Base-by-base conservation (phyloP, 2,329 filamentous ascomycete species). In the Pseudocercospora musae region DNA sequence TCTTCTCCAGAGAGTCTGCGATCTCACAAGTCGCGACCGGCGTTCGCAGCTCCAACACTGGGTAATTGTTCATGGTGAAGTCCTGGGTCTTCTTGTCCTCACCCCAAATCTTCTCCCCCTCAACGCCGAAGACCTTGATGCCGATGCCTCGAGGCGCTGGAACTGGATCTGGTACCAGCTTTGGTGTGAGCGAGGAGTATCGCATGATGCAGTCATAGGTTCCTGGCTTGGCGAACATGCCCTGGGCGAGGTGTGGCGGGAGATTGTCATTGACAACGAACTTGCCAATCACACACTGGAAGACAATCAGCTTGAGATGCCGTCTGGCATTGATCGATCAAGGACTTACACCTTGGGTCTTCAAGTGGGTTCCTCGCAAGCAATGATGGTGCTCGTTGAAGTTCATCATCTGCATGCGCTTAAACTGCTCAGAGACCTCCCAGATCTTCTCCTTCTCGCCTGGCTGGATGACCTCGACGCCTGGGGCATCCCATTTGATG, bases 361-460 rank as follows among this genome's bases (percentile, higher is more conserved):
- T 76, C 53, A 77, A 66, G 58, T 77, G 72, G 7, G 73, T 77
- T 33, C 75, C 75, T n/a, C 75, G 74, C 33, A 75, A 70, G 48
- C 70, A 75, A 65, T 76, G 75, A 46, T 71, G 70, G 63, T 77
- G 73, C 60, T 75, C 73, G 58, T 77, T 74, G 70, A 77, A 76
- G 50, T 77, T 76, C 69, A 76, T 76, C 71, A 77, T 75, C 63
- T 78, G 74, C 68, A 77, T 74, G 6, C 73, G 68, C 46, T 74
- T 73, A 70, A 75, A 75, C 56, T 74, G 74, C 58, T 74, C 73
- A 59, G 76, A 76, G 11, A 75, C 74, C 52, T 71, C 71, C 49
- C 74, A 69, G 49, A 78, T 77, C 65, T 73, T 73, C 64, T 76
- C 71, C 58, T 74, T 69, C 62, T 78, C 67, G 33, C 71, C 67